These are phyloP conservation scores for Poronia punctata DNA, from an alignment of 495 filamentous ascomycete species.

Conservation along the genomic window DNA sequence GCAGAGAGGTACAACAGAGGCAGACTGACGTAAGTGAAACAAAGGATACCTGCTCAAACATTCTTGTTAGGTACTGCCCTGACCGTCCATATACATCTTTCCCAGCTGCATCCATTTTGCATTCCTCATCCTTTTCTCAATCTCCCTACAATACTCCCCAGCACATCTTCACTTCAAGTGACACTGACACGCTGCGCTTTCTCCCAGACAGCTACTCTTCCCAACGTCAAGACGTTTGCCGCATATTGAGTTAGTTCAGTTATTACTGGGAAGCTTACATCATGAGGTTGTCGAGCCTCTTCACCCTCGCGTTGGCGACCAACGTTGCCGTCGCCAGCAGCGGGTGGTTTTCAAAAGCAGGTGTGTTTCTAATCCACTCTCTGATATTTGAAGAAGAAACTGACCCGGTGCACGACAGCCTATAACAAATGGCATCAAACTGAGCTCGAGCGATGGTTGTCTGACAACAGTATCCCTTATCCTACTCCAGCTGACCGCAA, in stretches of 20 bases:
- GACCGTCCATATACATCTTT: too few relatives aligned
- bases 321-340: constrained; percentile 60
- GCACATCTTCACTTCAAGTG: too few relatives aligned
- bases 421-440: constrained; percentile 99
- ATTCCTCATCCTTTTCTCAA: neutral
- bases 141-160: too few relatives aligned
- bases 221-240: neutral
- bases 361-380: constrained; percentile 41
- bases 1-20: too few relatives aligned
- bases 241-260: too few relatives aligned
- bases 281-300: constrained; percentile 69
- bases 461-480: constrained; percentile 85
- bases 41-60: too few relatives aligned
- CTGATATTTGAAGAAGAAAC: neutral
- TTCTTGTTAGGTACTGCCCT: too few relatives aligned
- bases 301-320: constrained; percentile 64
- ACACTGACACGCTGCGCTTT: too few relatives aligned
- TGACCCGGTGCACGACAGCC: constrained; percentile 43
- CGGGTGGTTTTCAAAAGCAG: constrained; percentile 73
- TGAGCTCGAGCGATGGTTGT: constrained; percentile 94
- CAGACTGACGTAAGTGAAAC: neutral
- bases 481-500: constrained; percentile 78
- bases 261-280: constrained; percentile 13
- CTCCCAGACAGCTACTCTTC: neutral
- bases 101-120: too few relatives aligned